Evolutionary conservation across 148 eudicot species (phyloP).

Genomic region (Polygonum maritimum): DNA sequence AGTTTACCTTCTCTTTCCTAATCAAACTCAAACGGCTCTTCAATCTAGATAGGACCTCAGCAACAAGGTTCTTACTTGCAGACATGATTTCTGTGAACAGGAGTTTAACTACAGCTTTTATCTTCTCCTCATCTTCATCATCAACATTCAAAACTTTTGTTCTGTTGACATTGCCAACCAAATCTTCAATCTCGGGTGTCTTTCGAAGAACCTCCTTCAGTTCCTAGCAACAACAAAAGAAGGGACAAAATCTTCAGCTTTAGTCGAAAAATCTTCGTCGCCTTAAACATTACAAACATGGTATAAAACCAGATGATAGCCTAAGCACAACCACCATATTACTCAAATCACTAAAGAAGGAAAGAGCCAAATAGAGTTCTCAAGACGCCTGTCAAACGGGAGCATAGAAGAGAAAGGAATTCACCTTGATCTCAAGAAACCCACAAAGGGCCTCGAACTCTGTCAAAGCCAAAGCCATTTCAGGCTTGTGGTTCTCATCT

Average conservation of each 20-base stretch:
- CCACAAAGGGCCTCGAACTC: constrained; percentile 70
- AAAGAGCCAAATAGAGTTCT: neutral
- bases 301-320: neutral
- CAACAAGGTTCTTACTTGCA: constrained; percentile 47
- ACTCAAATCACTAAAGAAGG: neutral
- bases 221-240: constrained; percentile 34
- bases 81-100: constrained; percentile 76
- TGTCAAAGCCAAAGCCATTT: constrained; percentile 66
- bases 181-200: constrained; percentile 71
- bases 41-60: constrained; percentile 46
- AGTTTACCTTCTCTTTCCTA: constrained; percentile 38
- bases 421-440: constrained; percentile 45
- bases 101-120: constrained; percentile 40
- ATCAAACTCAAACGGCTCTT: constrained; percentile 39
- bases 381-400: neutral
- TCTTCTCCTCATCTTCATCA: constrained; percentile 34
- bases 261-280: neutral
- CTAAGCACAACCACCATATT: neutral
- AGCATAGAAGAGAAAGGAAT: neutral
- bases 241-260: neutral
- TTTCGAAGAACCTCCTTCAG: constrained; percentile 52
- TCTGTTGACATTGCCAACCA: constrained; percentile 49
- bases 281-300: neutral
- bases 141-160: constrained; percentile 35
- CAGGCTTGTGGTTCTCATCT: constrained; percentile 67